phyloP scores from a whole-genome alignment of 805 yeast species.

The Wickerhamia fluorescens region DNA sequence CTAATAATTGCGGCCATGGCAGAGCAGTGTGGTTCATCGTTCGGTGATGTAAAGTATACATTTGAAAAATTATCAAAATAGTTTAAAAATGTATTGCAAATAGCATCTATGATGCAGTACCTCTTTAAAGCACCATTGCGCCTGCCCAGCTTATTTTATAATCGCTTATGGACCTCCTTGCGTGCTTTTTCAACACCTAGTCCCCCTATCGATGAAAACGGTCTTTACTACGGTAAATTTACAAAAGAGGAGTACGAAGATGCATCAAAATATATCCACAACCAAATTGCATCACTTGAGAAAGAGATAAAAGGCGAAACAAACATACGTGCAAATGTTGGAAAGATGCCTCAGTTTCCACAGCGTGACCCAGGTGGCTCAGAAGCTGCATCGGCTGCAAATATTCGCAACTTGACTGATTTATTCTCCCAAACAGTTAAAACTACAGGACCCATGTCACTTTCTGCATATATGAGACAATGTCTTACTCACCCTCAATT shows the following conservation, averaged over 20 bases:
- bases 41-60: no score
- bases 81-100: no score
- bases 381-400: slow-evolving; percentile 5
- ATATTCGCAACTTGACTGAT: slow-evolving; percentile 21
- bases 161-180: no score
- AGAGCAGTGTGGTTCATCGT: no score
- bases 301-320: slow-evolving; percentile 30
- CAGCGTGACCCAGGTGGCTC: slow-evolving; percentile 7
- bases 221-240: slow-evolving; percentile 27
- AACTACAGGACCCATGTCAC: slow-evolving; percentile 70
- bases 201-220: slow-evolving; percentile 18
- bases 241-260: slow-evolving; percentile 32
- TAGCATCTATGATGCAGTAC: no score
- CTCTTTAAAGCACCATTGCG: no score
- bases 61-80: no score
- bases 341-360: slow-evolving; percentile 32
- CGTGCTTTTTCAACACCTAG: no score
- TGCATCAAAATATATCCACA: slow-evolving; percentile 26
- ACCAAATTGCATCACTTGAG: slow-evolving; percentile 27
- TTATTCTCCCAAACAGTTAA: slow-evolving; percentile 44
- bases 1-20: no score
- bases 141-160: no score
- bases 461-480: slow-evolving; percentile 72
- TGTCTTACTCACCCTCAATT: slow-evolving; percentile 70
- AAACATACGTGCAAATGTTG: slow-evolving; percentile 29